Evolutionary conservation across 2,329 filamentous ascomycete genomes (phyloP), one percentile per base, ranked within the genome.

Genomic region (Rhinocladiella mackenziei): DNA sequence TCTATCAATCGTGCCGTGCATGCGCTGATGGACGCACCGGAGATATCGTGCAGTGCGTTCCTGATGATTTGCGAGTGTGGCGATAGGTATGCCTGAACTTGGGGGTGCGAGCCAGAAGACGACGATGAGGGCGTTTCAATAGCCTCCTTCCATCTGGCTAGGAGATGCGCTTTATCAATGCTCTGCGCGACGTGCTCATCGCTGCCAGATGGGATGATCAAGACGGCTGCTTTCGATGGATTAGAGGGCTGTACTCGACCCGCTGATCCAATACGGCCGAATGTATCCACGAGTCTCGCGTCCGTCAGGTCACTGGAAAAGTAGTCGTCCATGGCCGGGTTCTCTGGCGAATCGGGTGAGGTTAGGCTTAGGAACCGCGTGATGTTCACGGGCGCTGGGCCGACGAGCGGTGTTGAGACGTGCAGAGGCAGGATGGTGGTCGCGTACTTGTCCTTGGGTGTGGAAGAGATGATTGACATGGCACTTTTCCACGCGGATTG

Each of bases 251-350:
- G 17, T 9, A 52, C 19, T 28, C 43, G 43, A 2, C 26, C 20
- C 4, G 29, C 26, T 1, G 13, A 13, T 8, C 33, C 37, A n/a
- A 52, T 33, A 7, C 26, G 33, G 3, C 80, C 76, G 75, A 91
- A 95, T n/a, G 82, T 83, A 10, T 62, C 62, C 17, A 64, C 59
- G 5, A 89, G 68, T 13, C 72, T 69, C 22, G 76, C 70, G 30
- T 78, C 74, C 0, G 69, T 63, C n/a, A 92, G 67, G 60, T 92
- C 85, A 2, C 80, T 81, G n/a, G 84, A 89, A 67, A 94, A 95
- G 60, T 85, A 87, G 61, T 95, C 89, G 61, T 96, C 89, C 46
- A 86, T 83, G 7, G 83, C 84, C 4, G 80, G 72, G 38, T 70
- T 64, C 34, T 71, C 67, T 1, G 77, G 77, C 15, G 72, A 76